Conservation (phyloP, 73 alveolate species). For the Tetrahymena borealis region DNA sequence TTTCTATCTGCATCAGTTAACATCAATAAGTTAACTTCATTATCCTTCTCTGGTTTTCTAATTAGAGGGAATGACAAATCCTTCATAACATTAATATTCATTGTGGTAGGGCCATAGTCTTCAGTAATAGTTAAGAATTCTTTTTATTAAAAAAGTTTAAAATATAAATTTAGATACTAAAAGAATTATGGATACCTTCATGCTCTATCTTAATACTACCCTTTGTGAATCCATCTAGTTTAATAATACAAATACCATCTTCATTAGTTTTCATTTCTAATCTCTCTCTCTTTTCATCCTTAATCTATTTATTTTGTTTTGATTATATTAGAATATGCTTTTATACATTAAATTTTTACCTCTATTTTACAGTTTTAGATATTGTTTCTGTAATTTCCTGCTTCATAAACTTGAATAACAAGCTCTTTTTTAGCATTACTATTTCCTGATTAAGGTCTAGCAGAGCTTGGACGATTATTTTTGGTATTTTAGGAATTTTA, state of each 20-base stretch:
- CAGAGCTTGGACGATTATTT: not conserved
- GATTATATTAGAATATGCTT: not conserved
- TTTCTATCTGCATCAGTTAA: not conserved
- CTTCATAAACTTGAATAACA: not conserved
- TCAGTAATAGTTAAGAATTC: not conserved
- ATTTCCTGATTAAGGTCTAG: not conserved
- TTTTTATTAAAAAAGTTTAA: too few species aligned
- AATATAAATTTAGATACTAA: too few species aligned
- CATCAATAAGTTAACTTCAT: not conserved
- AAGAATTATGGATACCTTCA: too few species aligned
- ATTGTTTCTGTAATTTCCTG: not conserved
- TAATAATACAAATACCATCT: not conserved
- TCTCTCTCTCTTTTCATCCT: not conserved
- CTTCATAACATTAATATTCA: not conserved
- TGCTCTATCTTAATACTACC: not conserved
- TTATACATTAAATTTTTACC: not conserved
- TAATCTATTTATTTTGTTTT: not conserved
- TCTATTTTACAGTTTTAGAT: not conserved
- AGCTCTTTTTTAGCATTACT: not conserved
- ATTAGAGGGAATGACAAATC: not conserved
- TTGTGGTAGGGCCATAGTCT: not conserved
- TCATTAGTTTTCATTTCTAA: not conserved
- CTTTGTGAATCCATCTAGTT: not conserved
- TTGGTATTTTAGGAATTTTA: not conserved
- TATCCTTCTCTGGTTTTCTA: not conserved